Percentiles rank a stretch among this genome's conserved stretches.
phyloP scores from a whole-genome alignment of 768 basidiomycete species.

The Lentinula guzmanii region DNA sequence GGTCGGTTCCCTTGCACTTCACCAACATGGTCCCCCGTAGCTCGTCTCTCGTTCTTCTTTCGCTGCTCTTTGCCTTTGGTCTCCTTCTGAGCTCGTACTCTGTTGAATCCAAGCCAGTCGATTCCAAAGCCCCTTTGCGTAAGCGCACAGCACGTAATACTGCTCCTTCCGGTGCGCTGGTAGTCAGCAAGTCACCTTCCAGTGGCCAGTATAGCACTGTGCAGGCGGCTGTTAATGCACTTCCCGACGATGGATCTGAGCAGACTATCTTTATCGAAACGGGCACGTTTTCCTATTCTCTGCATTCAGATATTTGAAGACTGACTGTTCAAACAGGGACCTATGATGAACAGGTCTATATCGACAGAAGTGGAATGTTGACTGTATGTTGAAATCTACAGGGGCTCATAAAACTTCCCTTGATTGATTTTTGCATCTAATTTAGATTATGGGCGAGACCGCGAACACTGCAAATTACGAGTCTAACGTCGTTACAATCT shows the following conservation, averaged over 20 bases:
- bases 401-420: neutral
- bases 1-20: neutral
- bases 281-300: conserved; percentile 3
- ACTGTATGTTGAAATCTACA: conserved; percentile 9
- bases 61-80: neutral
- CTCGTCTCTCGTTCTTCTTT: neutral
- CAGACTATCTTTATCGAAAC: conserved; percentile 17
- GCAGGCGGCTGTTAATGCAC: conserved; percentile 15
- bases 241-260: conserved; percentile 12
- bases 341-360: conserved; percentile 16
- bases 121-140: neutral
- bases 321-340: conserved; percentile 8
- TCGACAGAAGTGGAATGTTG: conserved; percentile 10
- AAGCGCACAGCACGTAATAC: conserved; percentile 15
- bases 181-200: conserved; percentile 9
- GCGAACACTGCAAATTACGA: neutral
- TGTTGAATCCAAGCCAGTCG: neutral
- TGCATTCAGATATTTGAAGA: neutral
- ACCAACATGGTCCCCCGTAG: neutral
- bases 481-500: conserved; percentile 2
- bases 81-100: neutral
- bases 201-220: conserved; percentile 17
- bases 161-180: conserved; percentile 16
- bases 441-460: conserved; percentile 4
- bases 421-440: neutral